Evolutionary conservation across 331 rosid genomes (phyloP).

Genomic region (Telfairia occidentalis): DNA sequence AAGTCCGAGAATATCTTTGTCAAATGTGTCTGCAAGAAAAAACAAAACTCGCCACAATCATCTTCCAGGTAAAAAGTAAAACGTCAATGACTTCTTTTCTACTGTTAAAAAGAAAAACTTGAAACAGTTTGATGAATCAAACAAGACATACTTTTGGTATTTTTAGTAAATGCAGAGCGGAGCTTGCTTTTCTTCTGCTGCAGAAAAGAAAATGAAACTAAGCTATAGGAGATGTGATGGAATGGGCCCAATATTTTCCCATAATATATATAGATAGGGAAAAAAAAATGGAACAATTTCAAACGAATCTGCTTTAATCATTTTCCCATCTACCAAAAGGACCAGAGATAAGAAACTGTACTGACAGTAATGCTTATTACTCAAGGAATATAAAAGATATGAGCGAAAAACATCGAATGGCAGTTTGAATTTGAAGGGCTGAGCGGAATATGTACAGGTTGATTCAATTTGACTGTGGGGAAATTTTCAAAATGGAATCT

Average conservation of each 20-base stretch:
- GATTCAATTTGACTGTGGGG: not conserved
- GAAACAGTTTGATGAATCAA: not conserved
- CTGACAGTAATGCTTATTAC: conserved; percentile 3
- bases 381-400: not conserved
- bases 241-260: conserved; percentile 1
- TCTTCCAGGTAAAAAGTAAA: not conserved
- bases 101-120: not conserved
- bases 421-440: not conserved
- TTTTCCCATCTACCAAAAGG: conserved; percentile 17
- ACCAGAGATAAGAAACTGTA: conserved; percentile 3
- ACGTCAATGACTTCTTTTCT: not conserved
- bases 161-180: not conserved
- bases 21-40: conserved; percentile 15
- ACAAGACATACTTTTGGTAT: not conserved
- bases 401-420: not conserved
- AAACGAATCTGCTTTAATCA: conserved; percentile 12
- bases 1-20: conserved; percentile 24
- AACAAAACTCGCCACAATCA: not conserved
- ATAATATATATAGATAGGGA: conserved; percentile 10
- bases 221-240: not conserved
- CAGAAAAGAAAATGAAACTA: not conserved
- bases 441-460: not conserved
- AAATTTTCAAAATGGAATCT: not conserved
- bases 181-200: not conserved
- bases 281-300: conserved; percentile 15